Conservation (phyloP, 192 early-diverging fungal species). For the Chytriomyces sp. region DNA sequence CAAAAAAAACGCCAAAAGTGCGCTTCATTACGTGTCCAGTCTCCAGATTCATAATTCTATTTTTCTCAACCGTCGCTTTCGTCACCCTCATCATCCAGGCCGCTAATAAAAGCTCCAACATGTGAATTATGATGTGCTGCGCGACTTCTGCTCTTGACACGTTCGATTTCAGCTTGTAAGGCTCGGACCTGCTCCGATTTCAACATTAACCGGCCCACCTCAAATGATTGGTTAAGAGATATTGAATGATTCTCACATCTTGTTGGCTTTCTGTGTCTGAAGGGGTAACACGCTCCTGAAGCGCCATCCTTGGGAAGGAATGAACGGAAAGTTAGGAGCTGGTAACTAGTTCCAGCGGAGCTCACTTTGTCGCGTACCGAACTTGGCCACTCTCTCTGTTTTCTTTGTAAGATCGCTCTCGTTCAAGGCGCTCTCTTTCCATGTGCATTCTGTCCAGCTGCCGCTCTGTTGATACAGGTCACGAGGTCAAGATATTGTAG, state of each 20-base stretch:
- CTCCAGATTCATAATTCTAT: too few species aligned
- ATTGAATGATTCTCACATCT: not conserved
- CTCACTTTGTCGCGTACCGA: not conserved
- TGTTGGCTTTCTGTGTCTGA: conserved; percentile 17
- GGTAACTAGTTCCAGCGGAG: not conserved
- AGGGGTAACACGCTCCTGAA: conserved; percentile 3
- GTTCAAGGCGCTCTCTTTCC: conserved; percentile 45
- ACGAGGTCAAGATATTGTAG: not conserved
- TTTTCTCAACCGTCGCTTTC: too few species aligned
- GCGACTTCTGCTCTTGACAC: conserved; percentile 48
- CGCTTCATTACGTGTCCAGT: too few species aligned
- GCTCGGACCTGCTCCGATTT: conserved; percentile 24
- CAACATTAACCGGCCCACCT: not conserved
- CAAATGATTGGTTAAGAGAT: conserved; percentile 12
- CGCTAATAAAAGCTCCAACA: conserved; percentile 5
- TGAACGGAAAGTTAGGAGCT: too few species aligned
- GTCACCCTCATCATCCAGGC: conserved; percentile 15
- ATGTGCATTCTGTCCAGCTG: conserved; percentile 50
- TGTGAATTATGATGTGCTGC: not conserved
- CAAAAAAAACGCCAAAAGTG: too few species aligned
- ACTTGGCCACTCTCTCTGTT: conserved; percentile 11
- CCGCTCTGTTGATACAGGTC: conserved; percentile 40
- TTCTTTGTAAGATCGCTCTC: conserved; percentile 28
- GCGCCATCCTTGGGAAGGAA: not conserved
- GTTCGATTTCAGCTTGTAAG: conserved; percentile 50